Base-by-base conservation (phyloP, 106 monocot genomes). In the Agapanthus africanus region DNA sequence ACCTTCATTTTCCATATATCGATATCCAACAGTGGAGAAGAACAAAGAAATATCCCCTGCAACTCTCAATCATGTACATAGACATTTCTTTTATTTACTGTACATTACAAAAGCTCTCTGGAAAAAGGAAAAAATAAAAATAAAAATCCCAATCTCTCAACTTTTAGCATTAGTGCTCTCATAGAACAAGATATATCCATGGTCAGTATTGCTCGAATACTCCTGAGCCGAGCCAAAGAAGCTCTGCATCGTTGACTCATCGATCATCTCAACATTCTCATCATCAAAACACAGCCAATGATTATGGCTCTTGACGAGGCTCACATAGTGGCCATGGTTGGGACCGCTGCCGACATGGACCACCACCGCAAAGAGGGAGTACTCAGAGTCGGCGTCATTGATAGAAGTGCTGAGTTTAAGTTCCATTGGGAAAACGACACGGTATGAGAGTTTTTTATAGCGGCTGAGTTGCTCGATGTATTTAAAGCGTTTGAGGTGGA, bases 401-500 rank as follows among this genome's bases (percentile, higher is more conserved):
- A 75, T 63, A 2, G 72, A 78, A 38, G 70, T 76, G 57, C 35
- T 79, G 14, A 83, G 83, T 35, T 83, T 83, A 59, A 83, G 46
- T 50, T 83, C 83, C 28, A 83, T 65, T 11, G 83, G 83, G 38
- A 83, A 83, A 13, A 83, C 83, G 21, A 83, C 79, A 14, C 79
- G 78, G 59, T 83, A 83, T 19, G 83, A 79, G 7, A 83, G 63
- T 44, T 83, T 83, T 59, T 83, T 83, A 71, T 83, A 63, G 3
- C 83, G 70, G 2, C 83, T 75, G 18, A 83, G 79, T 59, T 83
- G 83, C 68, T 83, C 83, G 1, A 83, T 79, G 67, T 83, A 83
- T 59, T 83, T 83, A 71, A 83, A 83, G 18, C 83, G 78, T 46
- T 83, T 83, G n/a, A 83, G 79, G 63, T 83, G 83, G 54, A 83